Percentiles rank a stretch among this genome's conserved stretches.
Conservation (phyloP, 768 basidiomycete species). For the Collybiopsis confluens region DNA sequence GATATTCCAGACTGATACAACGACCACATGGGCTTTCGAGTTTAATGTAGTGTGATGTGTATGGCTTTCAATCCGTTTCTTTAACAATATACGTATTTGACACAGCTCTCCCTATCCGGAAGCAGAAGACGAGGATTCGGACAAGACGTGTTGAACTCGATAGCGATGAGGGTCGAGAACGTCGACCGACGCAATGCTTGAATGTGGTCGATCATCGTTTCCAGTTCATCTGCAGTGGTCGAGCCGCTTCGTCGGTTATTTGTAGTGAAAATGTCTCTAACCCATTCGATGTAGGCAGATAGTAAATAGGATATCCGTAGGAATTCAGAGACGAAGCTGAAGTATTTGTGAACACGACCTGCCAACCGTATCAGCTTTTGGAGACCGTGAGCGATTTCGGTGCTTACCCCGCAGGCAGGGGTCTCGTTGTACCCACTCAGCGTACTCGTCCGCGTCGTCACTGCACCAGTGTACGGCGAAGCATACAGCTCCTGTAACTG, state of each 20-base stretch:
- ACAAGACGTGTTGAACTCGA: slow-evolving; percentile 84
- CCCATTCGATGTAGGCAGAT: slow-evolving; percentile 60
- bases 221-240: slow-evolving; percentile 47
- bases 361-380: slow-evolving; percentile 2
- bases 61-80: too few species aligned
- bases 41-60: slow-evolving; percentile 9
- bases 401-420: slow-evolving; percentile 53
- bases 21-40: slow-evolving; percentile 20
- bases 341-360: slow-evolving; percentile 59
- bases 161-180: slow-evolving; percentile 37
- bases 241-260: slow-evolving; percentile 49
- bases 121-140: slow-evolving; percentile 66
- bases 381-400: slow-evolving; percentile 4
- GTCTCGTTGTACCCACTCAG: slow-evolving; percentile 68
- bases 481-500: slow-evolving; percentile 67
- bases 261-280: slow-evolving; percentile 43
- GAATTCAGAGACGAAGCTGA: slow-evolving; percentile 69
- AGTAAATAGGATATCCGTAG: slow-evolving; percentile 80
- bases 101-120: too few species aligned
- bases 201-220: slow-evolving; percentile 48
- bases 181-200: slow-evolving; percentile 64
- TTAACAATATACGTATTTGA: too few species aligned
- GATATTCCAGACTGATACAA: slow-evolving; percentile 17
- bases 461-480: slow-evolving; percentile 67
- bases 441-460: slow-evolving; percentile 78